phyloP scores from a whole-genome alignment of 148 eudicot genomes.

The Bassia scoparia region DNA sequence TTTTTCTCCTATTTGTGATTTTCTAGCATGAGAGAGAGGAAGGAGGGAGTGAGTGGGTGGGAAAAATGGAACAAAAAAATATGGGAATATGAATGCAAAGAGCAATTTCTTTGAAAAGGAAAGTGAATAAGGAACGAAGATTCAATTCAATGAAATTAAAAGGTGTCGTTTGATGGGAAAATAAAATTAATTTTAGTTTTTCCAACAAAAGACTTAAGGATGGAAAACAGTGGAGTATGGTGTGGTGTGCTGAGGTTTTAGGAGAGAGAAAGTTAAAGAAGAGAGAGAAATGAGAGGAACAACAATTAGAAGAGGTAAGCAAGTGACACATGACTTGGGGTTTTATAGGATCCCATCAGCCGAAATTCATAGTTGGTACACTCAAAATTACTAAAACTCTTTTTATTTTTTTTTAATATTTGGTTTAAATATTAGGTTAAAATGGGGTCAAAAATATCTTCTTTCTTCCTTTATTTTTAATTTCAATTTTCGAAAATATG shows the following conservation, averaged over 20 bases:
- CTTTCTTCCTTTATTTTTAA: too few relatives aligned
- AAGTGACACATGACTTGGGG: conserved; percentile 13
- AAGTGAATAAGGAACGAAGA: conserved; percentile 25
- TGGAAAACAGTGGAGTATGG: neutral
- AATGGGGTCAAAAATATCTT: conserved; percentile 6
- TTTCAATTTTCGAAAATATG: too few relatives aligned
- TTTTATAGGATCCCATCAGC: conserved; percentile 32
- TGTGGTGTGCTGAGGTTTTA: too few relatives aligned
- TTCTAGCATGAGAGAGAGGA: neutral
- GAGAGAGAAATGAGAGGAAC: neutral
- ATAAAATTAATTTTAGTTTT: too few relatives aligned
- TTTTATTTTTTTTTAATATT: neutral
- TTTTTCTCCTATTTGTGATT: neutral
- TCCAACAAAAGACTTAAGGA: too few relatives aligned
- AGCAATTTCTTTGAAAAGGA: conserved; percentile 16
- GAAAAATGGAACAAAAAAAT: neutral
- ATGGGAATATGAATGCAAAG: neutral
- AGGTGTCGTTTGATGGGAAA: too few relatives aligned
- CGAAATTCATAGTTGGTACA: conserved; percentile 19
- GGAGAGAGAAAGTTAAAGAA: neutral
- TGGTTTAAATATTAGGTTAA: neutral
- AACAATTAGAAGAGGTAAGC: conserved; percentile 7
- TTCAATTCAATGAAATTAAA: too few relatives aligned
- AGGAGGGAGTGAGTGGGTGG: neutral
- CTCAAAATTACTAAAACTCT: conserved; percentile 6